phyloP scores from a whole-genome alignment of 2,329 filamentous ascomycete species.

The Aspergillus ustus region DNA sequence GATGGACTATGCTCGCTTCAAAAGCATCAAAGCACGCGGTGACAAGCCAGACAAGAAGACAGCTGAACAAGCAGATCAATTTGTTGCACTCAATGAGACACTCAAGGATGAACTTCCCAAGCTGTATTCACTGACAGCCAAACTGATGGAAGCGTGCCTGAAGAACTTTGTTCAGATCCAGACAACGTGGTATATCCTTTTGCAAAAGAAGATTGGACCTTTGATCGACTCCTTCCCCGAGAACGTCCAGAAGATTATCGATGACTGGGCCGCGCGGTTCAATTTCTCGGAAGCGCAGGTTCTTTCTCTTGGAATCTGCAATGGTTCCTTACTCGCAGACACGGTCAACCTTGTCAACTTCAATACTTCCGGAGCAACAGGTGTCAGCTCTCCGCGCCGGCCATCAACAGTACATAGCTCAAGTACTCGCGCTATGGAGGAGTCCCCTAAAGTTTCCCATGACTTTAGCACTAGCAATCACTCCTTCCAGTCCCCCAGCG shows the following conservation, averaged over 20 bases:
- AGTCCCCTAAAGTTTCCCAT: constrained; percentile 65
- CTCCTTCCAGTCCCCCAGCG: constrained; percentile 64
- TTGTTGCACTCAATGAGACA: constrained; percentile 87
- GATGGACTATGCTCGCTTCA: constrained; percentile 82
- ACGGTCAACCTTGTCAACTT: constrained; percentile 64
- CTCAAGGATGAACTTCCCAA: constrained; percentile 90
- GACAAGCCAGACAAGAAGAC: constrained; percentile 89
- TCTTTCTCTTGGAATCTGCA: constrained; percentile 74
- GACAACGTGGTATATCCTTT: constrained; percentile 78
- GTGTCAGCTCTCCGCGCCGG: constrained; percentile 51
- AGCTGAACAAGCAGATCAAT: constrained; percentile 82
- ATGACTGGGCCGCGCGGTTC: constrained; percentile 79
- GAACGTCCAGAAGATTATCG: constrained; percentile 73
- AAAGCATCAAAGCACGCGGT: constrained; percentile 75
- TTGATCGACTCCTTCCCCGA: constrained; percentile 72
- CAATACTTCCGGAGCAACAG: constrained; percentile 54
- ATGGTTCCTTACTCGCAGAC: constrained; percentile 67
- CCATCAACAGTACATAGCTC: constrained; percentile 55
- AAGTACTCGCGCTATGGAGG: constrained; percentile 65
- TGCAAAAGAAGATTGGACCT: constrained; percentile 79
- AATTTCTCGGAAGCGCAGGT: constrained; percentile 74
- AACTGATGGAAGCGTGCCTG: constrained; percentile 80
- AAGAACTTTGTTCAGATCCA: constrained; percentile 85
- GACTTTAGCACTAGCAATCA: constrained; percentile 71
- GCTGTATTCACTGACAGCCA: constrained; percentile 79